Percentiles rank a stretch among this genome's conserved stretches.
Conservation (phyloP, 257 asterid genomes). For the Craterostigma plantagineum region DNA sequence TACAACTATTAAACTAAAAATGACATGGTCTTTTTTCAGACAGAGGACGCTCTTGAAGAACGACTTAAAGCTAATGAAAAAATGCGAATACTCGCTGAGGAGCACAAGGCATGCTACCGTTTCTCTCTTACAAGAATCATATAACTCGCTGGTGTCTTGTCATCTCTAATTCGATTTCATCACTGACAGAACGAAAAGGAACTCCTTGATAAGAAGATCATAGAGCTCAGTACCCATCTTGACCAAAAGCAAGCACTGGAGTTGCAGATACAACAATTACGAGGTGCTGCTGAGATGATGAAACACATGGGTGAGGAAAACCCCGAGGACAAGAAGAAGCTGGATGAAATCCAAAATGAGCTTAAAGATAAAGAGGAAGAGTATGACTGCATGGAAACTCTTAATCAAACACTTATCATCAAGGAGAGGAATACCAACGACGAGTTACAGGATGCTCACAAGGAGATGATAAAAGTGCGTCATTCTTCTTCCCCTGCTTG, state of each 20-base stretch:
- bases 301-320: constrained; percentile 46
- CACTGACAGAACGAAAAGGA: constrained; percentile 47
- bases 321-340: constrained; percentile 23
- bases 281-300: constrained; percentile 39
- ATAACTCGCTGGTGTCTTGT: too few relatives aligned
- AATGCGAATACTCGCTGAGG: constrained; percentile 47
- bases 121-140: constrained; percentile 5
- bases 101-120: constrained; percentile 35
- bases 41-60: constrained; percentile 47
- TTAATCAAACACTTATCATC: constrained; percentile 30
- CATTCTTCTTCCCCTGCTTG: background rate
- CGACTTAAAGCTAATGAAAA: constrained; percentile 45
- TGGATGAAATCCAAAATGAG: constrained; percentile 27
- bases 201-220: constrained; percentile 27
- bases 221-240: constrained; percentile 43
- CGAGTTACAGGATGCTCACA: constrained; percentile 63
- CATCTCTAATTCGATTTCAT: background rate
- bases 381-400: constrained; percentile 21
- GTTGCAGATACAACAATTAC: constrained; percentile 36
- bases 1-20: background rate
- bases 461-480: constrained; percentile 40
- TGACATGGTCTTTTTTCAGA: constrained; percentile 27
- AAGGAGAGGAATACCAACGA: constrained; percentile 47
- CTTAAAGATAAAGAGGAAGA: constrained; percentile 49
- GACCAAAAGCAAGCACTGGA: constrained; percentile 60